These are phyloP conservation scores for Amphirosellinia nigrospora DNA, from an alignment of 495 filamentous ascomycete species.

Conservation along the genomic window DNA sequence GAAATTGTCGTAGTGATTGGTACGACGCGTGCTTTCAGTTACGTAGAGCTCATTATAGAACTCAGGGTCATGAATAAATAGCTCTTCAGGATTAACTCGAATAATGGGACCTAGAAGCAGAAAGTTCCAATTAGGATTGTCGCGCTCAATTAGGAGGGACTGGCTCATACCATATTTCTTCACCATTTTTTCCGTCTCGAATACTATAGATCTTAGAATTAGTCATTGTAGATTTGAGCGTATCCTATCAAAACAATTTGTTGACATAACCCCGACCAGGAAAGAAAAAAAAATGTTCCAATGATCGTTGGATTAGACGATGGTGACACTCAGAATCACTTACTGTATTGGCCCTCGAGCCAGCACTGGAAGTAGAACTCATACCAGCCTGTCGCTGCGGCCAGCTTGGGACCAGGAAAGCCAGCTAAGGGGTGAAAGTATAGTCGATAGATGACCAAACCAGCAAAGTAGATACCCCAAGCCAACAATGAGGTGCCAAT, in stretches of 20 bases:
- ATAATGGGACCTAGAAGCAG: slow-evolving; percentile 53
- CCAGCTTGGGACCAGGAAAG: slow-evolving; percentile 59
- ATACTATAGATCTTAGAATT: slow-evolving; percentile 9
- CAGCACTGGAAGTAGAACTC: slow-evolving; percentile 39
- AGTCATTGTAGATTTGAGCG: not conserved
- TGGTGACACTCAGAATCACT: not conserved
- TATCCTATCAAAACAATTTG: not conserved
- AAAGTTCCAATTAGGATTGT: not conserved
- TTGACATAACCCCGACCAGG: not conserved
- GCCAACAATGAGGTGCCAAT: not conserved
- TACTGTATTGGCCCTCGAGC: slow-evolving; percentile 39
- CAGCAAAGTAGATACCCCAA: slow-evolving; percentile 12
- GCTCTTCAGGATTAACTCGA: slow-evolving; percentile 57
- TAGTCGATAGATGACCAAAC: slow-evolving; percentile 49
- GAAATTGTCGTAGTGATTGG: slow-evolving; percentile 18
- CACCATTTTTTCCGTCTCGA: slow-evolving; percentile 48
- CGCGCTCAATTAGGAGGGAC: not conserved
- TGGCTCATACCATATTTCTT: slow-evolving; percentile 36
- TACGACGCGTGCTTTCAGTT: slow-evolving; percentile 20
- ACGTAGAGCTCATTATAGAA: slow-evolving; percentile 48
- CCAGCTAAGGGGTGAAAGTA: slow-evolving; percentile 56
- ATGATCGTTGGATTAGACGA: not conserved
- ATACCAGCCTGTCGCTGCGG: slow-evolving; percentile 55
- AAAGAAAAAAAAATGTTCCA: not conserved
- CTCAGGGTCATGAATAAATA: slow-evolving; percentile 55